Conservation (phyloP, 305 asterid species). For the Rubia peregrina region DNA sequence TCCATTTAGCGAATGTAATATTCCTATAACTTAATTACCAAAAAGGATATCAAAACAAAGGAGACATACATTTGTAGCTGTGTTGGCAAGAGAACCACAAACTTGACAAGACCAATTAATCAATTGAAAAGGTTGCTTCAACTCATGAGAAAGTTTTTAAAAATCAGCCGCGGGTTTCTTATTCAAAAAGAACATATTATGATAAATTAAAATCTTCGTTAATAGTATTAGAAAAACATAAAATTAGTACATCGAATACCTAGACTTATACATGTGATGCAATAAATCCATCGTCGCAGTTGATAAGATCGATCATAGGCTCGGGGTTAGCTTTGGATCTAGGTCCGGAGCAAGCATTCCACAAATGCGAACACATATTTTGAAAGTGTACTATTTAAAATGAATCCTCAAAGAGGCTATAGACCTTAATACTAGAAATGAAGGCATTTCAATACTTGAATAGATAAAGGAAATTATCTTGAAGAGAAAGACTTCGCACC, state of each 20-base stretch:
- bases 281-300: constrained; percentile 84
- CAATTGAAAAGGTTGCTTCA: background rate
- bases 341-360: constrained; percentile 35
- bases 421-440: no score
- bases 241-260: background rate
- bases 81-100: background rate
- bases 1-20: constrained; percentile 81
- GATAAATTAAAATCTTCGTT: background rate
- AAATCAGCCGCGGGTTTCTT: background rate
- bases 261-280: constrained; percentile 49
- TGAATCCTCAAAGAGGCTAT: no score
- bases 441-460: no score
- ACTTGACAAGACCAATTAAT: background rate
- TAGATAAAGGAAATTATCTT: no score
- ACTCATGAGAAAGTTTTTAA: background rate
- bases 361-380: constrained; percentile 4
- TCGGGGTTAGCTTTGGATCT: constrained; percentile 54
- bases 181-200: background rate
- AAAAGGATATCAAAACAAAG: background rate
- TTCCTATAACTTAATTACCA: constrained; percentile 37
- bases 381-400: no score
- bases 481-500: no score
- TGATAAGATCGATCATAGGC: constrained; percentile 62
- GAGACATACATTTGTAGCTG: constrained; percentile 1
- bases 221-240: background rate